Evolutionary conservation across 305 asterid genomes (phyloP).

Genomic region (Coffea humblotiana): DNA sequence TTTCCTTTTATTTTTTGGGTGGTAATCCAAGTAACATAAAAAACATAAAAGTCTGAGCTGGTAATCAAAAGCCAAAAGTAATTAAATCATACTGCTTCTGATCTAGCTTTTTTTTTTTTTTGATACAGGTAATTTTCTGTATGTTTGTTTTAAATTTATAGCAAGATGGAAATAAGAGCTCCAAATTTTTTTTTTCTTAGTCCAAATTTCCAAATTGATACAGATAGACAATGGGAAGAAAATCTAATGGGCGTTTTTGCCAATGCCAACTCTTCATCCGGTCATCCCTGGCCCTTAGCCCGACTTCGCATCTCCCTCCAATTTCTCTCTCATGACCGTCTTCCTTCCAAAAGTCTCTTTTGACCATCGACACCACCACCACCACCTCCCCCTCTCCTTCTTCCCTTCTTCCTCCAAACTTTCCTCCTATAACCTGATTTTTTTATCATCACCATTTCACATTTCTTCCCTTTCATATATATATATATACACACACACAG

Average conservation of each 20-base stretch:
- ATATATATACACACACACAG: not conserved
- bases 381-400: conserved; percentile 24
- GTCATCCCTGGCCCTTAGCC: not conserved
- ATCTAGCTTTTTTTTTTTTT: too few relatives aligned
- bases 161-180: too few relatives aligned
- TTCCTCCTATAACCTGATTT: not conserved
- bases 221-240: not conserved
- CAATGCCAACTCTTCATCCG: not conserved
- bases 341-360: conserved; percentile 19
- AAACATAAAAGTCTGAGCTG: not conserved
- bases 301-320: not conserved
- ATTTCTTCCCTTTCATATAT: conserved; percentile 16
- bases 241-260: not conserved
- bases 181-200: too few relatives aligned
- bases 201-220: not conserved
- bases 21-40: not conserved
- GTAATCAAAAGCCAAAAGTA: not conserved
- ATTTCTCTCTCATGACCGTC: not conserved
- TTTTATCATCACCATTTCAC: not conserved
- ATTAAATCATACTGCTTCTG: not conserved
- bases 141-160: too few relatives aligned
- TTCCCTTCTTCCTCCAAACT: conserved; percentile 25
- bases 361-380: conserved; percentile 21
- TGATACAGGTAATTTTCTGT: too few relatives aligned
- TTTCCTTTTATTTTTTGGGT: too few relatives aligned